Evolutionary conservation across 805 yeast species (phyloP), one percentile per base, ranked within the genome.

Genomic region (Candida coquimbonensis): DNA sequence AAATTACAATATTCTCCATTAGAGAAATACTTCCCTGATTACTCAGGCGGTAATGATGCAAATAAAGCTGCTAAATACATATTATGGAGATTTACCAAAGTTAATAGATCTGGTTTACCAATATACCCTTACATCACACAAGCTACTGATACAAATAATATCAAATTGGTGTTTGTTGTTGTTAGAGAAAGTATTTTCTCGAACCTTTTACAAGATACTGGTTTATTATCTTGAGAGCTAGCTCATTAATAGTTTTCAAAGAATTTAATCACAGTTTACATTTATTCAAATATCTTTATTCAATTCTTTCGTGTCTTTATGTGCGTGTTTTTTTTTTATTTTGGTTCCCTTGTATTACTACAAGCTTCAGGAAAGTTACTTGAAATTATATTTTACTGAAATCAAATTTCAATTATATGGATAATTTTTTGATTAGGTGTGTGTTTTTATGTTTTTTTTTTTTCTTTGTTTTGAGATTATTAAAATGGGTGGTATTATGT

Each of bases 121-220:
- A 77, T 90, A 32, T 86, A 85, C 57, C 96, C 96, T 12, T 95
- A 89, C 63, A 85, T 89, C 24, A 89, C 97, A 4, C 96, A 89
- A 64, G 96, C 96, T 0, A 89, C 96, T 0, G 96, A 89, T 62
- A 89, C 96, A 7, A 80, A 87, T 27, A 89, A 89, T 64, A 88
- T 90, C 50, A 80, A 84, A 58, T 68, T 88, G 56, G 96, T 89
- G 7, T 83, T 86, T 66, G 89, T 88, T 12, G 90, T 91, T 8
- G 87, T 86, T 35, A 81, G 80, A 56, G 93, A 86, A 60, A 83
- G 89, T 4, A 80, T 86, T 40, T 70, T 87, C 59, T 88, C 85
- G 53, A 86, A 85, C 59, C 72, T 85, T 17, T 72, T 86, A 53
- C 80, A 80, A 60, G 91, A 84, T 55, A 80, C 87, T 44, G 93